These are phyloP conservation scores for Phytophthora europaea DNA, from an alignment of 352 stramenopile species.

Conservation along the genomic window DNA sequence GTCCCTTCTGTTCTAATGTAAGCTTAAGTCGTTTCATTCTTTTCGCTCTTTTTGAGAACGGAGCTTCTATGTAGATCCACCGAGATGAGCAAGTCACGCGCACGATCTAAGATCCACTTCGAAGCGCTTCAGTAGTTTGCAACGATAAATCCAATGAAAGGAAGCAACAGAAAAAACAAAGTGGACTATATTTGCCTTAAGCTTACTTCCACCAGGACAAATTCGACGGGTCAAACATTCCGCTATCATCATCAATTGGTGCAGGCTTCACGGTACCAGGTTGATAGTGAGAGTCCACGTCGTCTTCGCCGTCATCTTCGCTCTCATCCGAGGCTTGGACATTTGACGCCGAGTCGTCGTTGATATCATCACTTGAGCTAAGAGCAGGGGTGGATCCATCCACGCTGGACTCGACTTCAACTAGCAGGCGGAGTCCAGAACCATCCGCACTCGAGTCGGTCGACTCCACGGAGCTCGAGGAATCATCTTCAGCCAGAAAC, in stretches of 20 bases:
- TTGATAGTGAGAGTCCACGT: background rate
- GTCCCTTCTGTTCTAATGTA: background rate
- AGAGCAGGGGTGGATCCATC: constrained; percentile 9
- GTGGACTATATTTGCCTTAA: background rate
- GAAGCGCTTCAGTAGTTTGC: background rate
- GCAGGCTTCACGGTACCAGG: constrained; percentile 20
- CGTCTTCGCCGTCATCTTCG: constrained; percentile 10
- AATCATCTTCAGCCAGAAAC: constrained; percentile 4
- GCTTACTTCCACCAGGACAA: constrained; percentile 32
- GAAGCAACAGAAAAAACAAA: background rate
- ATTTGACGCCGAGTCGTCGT: background rate
- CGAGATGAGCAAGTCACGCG: background rate
- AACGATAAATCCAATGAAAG: too few relatives aligned
- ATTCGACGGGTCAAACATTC: constrained; percentile 21
- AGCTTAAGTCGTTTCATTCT: background rate
- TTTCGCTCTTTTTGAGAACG: background rate
- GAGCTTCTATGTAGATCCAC: background rate
- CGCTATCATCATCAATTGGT: constrained; percentile 11
- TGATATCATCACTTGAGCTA: constrained; percentile 4
- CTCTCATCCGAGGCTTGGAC: background rate
- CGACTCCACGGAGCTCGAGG: background rate
- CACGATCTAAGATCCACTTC: background rate
- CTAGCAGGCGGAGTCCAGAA: constrained; percentile 2
- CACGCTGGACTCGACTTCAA: constrained; percentile 5
- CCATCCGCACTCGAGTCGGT: background rate